Percentiles rank a stretch among this genome's conserved stretches.
phyloP scores from a whole-genome alignment of 345 rosid species.

The Syzygium grande region DNA sequence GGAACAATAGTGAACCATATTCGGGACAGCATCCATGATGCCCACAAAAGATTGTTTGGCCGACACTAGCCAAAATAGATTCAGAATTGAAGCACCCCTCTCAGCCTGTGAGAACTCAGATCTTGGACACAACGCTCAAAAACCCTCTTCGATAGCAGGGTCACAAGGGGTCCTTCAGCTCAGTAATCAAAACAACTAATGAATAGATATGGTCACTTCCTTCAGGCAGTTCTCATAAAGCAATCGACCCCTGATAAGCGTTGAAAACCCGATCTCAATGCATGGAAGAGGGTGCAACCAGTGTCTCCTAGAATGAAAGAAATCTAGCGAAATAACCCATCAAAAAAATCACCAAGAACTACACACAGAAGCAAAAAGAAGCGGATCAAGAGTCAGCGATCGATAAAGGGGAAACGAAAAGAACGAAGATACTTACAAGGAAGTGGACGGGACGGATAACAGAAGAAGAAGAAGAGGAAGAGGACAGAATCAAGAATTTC shows the following conservation, averaged over 20 bases:
- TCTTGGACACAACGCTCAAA: neutral
- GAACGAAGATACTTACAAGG: neutral
- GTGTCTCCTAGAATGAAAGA: neutral
- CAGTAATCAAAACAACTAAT: neutral
- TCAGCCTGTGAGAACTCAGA: neutral
- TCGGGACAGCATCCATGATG: constrained; percentile 50
- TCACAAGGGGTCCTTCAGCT: neutral
- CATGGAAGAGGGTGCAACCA: neutral
- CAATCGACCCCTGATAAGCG: neutral
- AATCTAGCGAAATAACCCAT: neutral
- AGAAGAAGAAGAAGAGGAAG: neutral
- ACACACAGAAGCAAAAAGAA: neutral
- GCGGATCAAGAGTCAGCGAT: neutral
- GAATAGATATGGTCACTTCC: neutral
- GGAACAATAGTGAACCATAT: constrained; percentile 65
- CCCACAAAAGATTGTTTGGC: neutral
- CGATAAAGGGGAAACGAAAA: neutral
- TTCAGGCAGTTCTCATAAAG: neutral
- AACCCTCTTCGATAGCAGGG: neutral
- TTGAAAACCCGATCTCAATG: neutral
- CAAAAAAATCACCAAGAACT: neutral
- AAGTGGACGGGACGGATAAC: neutral
- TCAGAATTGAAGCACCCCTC: neutral
- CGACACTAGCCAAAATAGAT: neutral
- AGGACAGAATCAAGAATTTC: neutral